A percentile compares a stretch with the other conserved stretches of the same genome.
phyloP scores from a whole-genome alignment of 352 stramenopile species.

The Phytopythium ostracodes region DNA sequence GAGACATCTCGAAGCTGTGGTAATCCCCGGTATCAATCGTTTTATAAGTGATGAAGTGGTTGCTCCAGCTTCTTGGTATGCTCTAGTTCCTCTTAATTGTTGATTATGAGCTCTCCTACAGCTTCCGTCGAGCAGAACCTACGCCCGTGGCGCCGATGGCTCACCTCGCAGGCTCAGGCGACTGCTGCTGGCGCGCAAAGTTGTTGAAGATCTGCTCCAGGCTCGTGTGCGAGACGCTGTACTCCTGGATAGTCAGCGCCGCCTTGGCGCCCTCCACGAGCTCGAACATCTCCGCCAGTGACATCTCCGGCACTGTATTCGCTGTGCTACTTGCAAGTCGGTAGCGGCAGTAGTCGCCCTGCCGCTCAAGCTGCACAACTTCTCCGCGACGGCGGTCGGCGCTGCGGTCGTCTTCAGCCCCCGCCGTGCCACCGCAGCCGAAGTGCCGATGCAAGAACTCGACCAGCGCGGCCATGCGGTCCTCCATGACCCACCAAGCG shows the following conservation, averaged over 20 bases:
- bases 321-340: constrained; percentile 21
- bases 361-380: constrained; percentile 50
- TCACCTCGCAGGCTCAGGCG: neutral
- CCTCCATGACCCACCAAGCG: constrained; percentile 65
- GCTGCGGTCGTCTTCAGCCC: neutral
- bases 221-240: constrained; percentile 86
- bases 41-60: neutral
- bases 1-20: no score
- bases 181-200: constrained; percentile 71
- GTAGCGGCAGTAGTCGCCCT: constrained; percentile 61
- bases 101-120: no score
- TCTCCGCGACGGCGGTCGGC: neutral
- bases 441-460: constrained; percentile 37
- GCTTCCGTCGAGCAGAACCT: no score
- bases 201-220: constrained; percentile 93
- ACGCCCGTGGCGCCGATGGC: no score
- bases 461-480: constrained; percentile 31
- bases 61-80: neutral
- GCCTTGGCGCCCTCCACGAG: constrained; percentile 56
- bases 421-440: neutral
- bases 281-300: constrained; percentile 69
- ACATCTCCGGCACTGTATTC: constrained; percentile 4
- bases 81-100: neutral
- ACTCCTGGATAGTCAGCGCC: constrained; percentile 69
- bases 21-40: neutral